Percentiles rank a stretch among this genome's conserved stretches.
These are phyloP conservation scores for Holtermanniella nyarrowii DNA, from an alignment of 768 basidiomycete genomes.

Conservation along the genomic window DNA sequence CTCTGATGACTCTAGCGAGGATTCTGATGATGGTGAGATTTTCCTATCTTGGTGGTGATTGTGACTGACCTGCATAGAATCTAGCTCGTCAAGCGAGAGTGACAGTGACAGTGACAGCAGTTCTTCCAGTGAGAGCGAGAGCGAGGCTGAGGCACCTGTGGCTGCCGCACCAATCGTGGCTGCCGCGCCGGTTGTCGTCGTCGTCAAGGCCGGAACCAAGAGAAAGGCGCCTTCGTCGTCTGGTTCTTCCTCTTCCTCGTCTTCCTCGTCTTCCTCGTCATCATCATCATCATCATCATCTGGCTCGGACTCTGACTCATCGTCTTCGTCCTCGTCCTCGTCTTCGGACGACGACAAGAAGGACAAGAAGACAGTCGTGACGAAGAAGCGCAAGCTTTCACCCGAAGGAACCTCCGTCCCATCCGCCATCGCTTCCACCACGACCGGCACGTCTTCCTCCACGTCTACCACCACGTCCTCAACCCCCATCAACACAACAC, in stretches of 20 bases:
- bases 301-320: constrained; percentile 10
- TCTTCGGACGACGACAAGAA: constrained; percentile 6
- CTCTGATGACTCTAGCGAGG: neutral
- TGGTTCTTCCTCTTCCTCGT: constrained; percentile 13
- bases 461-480: constrained; percentile 6
- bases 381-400: constrained; percentile 35
- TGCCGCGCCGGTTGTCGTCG: constrained; percentile 5
- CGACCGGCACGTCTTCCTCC: constrained; percentile 17
- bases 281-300: constrained; percentile 16
- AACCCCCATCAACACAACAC: constrained; percentile 9
- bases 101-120: neutral
- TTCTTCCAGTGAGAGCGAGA: neutral
- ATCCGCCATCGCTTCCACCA: constrained; percentile 27
- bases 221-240: constrained; percentile 28
- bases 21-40: neutral
- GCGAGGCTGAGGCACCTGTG: constrained; percentile 1
- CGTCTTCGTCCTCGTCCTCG: constrained; percentile 12
- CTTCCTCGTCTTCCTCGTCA: constrained; percentile 23
- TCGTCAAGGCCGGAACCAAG: constrained; percentile 15
- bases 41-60: neutral
- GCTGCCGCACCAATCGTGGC: too few relatives aligned
- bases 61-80: neutral
- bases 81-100: neutral
- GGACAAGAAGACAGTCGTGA: constrained; percentile 25
- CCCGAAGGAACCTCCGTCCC: constrained; percentile 14